These are phyloP conservation scores for Xerocomus brunneocitrinus DNA, from an alignment of 768 basidiomycete genomes.

Conservation along the genomic window DNA sequence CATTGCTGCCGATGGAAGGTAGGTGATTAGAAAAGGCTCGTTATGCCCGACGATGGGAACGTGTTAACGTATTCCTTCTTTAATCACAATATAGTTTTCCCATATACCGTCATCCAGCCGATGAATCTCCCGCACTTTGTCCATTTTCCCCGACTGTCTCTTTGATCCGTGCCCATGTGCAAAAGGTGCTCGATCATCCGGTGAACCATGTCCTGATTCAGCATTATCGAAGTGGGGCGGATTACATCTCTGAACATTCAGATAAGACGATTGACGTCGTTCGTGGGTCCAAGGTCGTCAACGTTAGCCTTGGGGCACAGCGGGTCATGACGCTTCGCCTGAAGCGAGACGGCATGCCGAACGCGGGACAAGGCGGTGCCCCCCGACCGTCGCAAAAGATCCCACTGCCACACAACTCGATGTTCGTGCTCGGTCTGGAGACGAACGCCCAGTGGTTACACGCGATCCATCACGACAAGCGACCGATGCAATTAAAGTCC, in stretches of 20 bases:
- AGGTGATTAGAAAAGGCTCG: constrained; percentile 11
- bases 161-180: constrained; percentile 58
- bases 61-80: background rate
- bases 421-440: constrained; percentile 73
- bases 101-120: constrained; percentile 78
- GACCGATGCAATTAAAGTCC: constrained; percentile 49
- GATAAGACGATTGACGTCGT: constrained; percentile 85
- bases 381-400: constrained; percentile 54
- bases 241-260: constrained; percentile 83
- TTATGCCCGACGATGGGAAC: constrained; percentile 7
- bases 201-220: constrained; percentile 85
- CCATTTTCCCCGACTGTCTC: constrained; percentile 68
- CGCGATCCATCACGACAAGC: constrained; percentile 72
- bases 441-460: constrained; percentile 78
- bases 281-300: constrained; percentile 69
- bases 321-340: constrained; percentile 70
- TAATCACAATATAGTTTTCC: constrained; percentile 47
- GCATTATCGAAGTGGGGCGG: constrained; percentile 70
- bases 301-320: constrained; percentile 76
- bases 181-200: constrained; percentile 54
- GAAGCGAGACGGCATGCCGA: constrained; percentile 46
- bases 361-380: constrained; percentile 13
- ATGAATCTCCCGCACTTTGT: constrained; percentile 64
- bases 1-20: constrained; percentile 50
- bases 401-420: constrained; percentile 74